phyloP scores from a whole-genome alignment of 2,329 filamentous ascomycete species.

The Hypoxylon sp. region DNA sequence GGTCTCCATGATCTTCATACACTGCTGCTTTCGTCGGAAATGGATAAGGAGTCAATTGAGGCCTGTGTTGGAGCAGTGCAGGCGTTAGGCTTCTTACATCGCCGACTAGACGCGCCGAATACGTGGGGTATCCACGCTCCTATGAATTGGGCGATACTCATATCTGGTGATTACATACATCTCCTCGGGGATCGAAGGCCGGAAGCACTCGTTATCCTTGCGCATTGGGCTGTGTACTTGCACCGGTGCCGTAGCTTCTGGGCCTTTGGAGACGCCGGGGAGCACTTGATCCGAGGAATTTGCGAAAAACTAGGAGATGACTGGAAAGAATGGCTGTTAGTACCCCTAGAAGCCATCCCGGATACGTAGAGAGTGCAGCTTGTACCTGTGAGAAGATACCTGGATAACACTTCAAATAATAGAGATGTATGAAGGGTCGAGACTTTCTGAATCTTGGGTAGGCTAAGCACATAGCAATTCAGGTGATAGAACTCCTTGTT shows the following conservation, averaged over 20 bases:
- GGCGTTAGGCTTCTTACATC: background rate
- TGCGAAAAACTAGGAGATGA: background rate
- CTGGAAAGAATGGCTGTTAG: background rate
- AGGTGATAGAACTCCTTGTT: background rate
- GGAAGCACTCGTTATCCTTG: background rate
- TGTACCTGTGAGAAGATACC: background rate
- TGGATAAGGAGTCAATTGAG: background rate
- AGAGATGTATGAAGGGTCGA: background rate
- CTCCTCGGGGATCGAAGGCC: background rate
- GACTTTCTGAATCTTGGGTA: background rate
- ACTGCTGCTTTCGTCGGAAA: background rate
- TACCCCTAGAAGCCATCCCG: background rate
- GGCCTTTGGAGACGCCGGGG: background rate
- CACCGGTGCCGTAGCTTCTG: background rate
- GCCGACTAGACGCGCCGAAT: background rate
- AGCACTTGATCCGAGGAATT: background rate
- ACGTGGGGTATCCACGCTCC: background rate
- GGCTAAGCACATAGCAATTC: background rate
- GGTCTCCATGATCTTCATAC: background rate
- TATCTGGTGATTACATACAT: background rate
- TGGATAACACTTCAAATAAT: background rate
- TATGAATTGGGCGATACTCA: background rate
- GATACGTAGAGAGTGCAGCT: background rate
- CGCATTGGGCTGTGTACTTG: background rate
- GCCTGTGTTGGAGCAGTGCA: background rate